phyloP scores from a whole-genome alignment of 768 basidiomycete species.

The Phylloporus sp. region DNA sequence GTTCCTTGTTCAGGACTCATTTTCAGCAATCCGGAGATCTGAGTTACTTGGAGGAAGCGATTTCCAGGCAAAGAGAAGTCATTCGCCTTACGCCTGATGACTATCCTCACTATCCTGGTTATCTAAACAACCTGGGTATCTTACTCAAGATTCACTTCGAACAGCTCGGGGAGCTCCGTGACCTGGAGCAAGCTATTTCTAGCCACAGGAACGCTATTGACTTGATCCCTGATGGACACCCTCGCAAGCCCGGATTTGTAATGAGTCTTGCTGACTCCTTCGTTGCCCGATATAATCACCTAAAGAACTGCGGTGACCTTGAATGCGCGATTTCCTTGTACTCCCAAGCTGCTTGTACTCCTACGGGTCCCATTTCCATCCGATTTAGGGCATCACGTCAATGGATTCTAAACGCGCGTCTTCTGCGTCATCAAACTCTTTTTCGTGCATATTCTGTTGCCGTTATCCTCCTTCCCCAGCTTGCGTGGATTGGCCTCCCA shows the following conservation, averaged over 20 bases:
- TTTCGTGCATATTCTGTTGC: no score
- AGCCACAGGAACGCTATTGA: not conserved
- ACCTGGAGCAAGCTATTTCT: not conserved
- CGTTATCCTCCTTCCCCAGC: no score
- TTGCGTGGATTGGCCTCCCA: not conserved
- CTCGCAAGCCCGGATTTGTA: not conserved
- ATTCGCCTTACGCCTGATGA: slow-evolving; percentile 7
- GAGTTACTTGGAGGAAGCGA: not conserved
- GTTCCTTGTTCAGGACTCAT: no score
- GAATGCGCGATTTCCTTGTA: no score
- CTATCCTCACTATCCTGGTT: not conserved
- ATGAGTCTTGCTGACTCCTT: not conserved
- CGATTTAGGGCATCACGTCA: no score
- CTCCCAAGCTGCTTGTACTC: no score
- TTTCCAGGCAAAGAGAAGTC: not conserved
- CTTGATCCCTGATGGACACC: not conserved
- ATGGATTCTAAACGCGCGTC: no score
- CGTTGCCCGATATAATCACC: not conserved
- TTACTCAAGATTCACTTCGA: not conserved
- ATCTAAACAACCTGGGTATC: not conserved
- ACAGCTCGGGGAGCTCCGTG: not conserved
- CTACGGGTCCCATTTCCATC: no score
- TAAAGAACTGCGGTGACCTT: not conserved
- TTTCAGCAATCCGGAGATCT: no score
- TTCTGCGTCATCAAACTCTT: no score